These are phyloP conservation scores for Zygnema cylindricum DNA, from an alignment of 139 green algal species.

Conservation along the genomic window DNA sequence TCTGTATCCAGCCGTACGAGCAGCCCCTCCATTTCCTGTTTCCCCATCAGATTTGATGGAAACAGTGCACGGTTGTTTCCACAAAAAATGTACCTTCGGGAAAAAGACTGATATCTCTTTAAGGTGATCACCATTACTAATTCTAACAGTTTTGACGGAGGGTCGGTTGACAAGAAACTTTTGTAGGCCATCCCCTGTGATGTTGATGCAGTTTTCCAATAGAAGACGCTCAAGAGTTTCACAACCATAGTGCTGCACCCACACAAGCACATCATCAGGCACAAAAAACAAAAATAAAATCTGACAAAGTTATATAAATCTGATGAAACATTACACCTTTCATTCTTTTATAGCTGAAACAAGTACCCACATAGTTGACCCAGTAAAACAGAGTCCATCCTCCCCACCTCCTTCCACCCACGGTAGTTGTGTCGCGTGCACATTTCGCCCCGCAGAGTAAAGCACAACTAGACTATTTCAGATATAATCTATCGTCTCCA, in stretches of 20 bases:
- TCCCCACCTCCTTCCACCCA: too few species aligned
- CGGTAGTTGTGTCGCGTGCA: too few species aligned
- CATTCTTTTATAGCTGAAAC: too few species aligned
- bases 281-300: too few species aligned
- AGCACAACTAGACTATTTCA: too few species aligned
- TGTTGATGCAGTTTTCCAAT: background rate
- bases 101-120: constrained; percentile 2
- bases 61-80: background rate
- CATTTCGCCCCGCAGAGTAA: too few species aligned
- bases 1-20: background rate
- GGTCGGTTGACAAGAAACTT: background rate
- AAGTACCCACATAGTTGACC: too few species aligned
- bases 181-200: background rate
- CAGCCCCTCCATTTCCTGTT: background rate
- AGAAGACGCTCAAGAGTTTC: background rate
- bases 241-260: background rate
- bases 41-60: background rate
- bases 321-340: too few species aligned
- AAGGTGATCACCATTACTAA: background rate
- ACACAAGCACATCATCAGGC: too few species aligned
- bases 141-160: background rate
- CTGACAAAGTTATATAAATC: too few species aligned
- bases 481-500: too few species aligned
- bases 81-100: constrained; percentile 9
- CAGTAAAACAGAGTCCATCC: too few species aligned